Conservation (phyloP, 805 yeast genomes). For the Komagataella kurtzmanii region DNA sequence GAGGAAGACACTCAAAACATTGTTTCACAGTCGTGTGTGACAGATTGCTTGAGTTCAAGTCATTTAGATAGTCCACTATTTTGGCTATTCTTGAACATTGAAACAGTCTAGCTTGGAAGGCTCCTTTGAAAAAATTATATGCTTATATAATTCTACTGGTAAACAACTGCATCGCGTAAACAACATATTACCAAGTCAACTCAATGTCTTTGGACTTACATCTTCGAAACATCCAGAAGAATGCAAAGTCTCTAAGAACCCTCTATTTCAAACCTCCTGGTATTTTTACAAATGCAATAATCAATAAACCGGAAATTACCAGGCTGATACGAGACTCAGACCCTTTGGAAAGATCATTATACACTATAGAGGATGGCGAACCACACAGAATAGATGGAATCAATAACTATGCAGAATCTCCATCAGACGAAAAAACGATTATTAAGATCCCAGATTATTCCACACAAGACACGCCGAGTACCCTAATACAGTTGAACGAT, state of each 20-base stretch:
- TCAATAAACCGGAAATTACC: slow-evolving; percentile 37
- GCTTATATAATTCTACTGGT: neutral
- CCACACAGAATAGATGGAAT: slow-evolving; percentile 41
- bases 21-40: too few species aligned
- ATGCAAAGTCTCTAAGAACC: slow-evolving; percentile 24
- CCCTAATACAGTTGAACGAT: slow-evolving; percentile 17
- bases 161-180: neutral
- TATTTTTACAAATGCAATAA: slow-evolving; percentile 50
- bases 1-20: neutral
- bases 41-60: too few species aligned
- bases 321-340: slow-evolving; percentile 48
- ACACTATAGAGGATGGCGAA: slow-evolving; percentile 24
- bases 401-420: slow-evolving; percentile 17
- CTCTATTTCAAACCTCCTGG: slow-evolving; percentile 44
- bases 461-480: slow-evolving; percentile 13
- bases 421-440: slow-evolving; percentile 1
- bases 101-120: neutral
- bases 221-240: slow-evolving; percentile 20
- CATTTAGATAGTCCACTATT: too few species aligned
- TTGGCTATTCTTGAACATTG: neutral
- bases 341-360: slow-evolving; percentile 34
- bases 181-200: neutral
- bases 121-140: neutral
- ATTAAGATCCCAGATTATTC: slow-evolving; percentile 2
- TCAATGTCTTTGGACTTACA: slow-evolving; percentile 11